These are phyloP conservation scores for Botrytis fabae DNA, from an alignment of 2,329 filamentous ascomycete genomes.

Conservation along the genomic window DNA sequence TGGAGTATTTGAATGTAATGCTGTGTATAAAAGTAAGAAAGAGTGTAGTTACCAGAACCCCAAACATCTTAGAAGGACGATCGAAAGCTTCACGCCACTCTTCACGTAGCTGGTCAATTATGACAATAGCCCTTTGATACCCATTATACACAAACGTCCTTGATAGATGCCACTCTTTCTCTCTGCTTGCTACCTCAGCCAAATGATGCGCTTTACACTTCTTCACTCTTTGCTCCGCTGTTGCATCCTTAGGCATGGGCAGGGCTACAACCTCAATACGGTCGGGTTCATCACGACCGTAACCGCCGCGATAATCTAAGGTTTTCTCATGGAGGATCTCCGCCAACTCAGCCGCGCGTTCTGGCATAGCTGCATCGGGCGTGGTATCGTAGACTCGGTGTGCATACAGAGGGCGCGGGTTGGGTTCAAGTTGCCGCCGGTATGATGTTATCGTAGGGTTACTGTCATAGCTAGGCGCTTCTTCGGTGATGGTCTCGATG, in stretches of 20 bases:
- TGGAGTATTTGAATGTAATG: neutral
- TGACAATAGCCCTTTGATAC: constrained; percentile 6
- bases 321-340: constrained; percentile 3
- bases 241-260: neutral
- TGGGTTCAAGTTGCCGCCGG: neutral
- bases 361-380: neutral
- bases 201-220: neutral
- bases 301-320: neutral
- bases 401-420: neutral
- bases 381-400: constrained; percentile 6
- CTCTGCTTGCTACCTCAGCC: neutral
- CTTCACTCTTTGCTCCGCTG: neutral
- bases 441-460: neutral
- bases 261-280: constrained; percentile 4
- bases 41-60: neutral
- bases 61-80: neutral
- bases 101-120: neutral
- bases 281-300: neutral
- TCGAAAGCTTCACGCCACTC: constrained; percentile 5
- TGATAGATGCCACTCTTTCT: neutral
- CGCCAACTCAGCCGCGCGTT: neutral
- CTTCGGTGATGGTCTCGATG: neutral
- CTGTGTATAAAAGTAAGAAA: neutral
- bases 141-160: neutral
- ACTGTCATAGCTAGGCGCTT: neutral